Percentiles rank a stretch among this genome's conserved stretches.
phyloP scores from a whole-genome alignment of 1,284 basidiomycete genomes.

The Mrakiaceae sp. region DNA sequence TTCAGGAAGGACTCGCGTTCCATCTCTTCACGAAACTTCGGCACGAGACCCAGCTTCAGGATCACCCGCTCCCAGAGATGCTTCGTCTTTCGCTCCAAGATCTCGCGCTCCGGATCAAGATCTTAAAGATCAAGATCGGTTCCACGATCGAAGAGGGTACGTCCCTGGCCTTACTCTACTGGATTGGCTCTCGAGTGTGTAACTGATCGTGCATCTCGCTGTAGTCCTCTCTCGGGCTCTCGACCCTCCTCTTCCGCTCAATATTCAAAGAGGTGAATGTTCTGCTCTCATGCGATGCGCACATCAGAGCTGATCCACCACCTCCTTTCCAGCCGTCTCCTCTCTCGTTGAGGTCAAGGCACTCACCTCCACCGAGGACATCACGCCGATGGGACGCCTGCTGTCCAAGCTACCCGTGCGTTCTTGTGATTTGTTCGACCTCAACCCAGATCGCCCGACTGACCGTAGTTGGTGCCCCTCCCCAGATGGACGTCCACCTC shows the following conservation, averaged over 20 bases:
- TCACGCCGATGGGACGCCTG: constrained; percentile 86
- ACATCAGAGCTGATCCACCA: neutral
- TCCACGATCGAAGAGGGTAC: constrained; percentile 63
- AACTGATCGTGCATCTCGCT: too few species aligned
- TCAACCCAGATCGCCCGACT: neutral
- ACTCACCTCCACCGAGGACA: constrained; percentile 74
- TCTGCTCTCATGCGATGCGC: neutral
- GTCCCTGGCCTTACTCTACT: neutral
- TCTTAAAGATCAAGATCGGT: constrained; percentile 84
- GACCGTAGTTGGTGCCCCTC: neutral
- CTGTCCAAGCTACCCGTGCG: constrained; percentile 73
- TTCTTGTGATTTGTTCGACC: neutral
- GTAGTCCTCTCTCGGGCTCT: constrained; percentile 70
- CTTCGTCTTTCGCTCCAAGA: constrained; percentile 88
- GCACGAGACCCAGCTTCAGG: constrained; percentile 78
- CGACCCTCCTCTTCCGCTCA: constrained; percentile 77
- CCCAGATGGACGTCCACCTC: constrained; percentile 67
- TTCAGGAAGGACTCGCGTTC: constrained; percentile 83
- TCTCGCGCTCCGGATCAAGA: constrained; percentile 90
- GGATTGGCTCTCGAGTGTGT: neutral
- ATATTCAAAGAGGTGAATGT: constrained; percentile 56
- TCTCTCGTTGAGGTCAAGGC: constrained; percentile 79
- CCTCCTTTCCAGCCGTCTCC: constrained; percentile 49
- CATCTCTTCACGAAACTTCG: constrained; percentile 87
- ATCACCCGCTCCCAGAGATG: constrained; percentile 93